Percentiles rank a stretch among this genome's conserved stretches.
Conservation (phyloP, 139 green algal species). For the Mychonastes homosphaera region DNA sequence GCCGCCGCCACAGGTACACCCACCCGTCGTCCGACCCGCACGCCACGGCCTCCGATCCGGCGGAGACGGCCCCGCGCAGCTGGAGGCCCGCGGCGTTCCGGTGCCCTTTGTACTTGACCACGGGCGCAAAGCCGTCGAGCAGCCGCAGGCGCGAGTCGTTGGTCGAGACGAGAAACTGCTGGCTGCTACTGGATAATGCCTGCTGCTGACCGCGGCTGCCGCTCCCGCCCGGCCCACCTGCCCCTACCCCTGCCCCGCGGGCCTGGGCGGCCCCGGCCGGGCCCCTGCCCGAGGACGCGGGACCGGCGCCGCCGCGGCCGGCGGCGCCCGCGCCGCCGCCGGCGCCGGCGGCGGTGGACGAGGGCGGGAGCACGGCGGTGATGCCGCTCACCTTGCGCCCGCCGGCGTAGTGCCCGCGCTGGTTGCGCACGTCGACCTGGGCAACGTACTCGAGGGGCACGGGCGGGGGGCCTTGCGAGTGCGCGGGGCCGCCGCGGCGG, state of each 20-base stretch:
- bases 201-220: too few relatives aligned
- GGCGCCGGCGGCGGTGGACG: constrained; percentile 11
- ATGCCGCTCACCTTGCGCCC: constrained; percentile 77
- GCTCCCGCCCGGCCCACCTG: too few relatives aligned
- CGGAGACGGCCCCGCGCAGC: constrained; percentile 34
- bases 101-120: constrained; percentile 85
- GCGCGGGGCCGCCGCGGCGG: constrained; percentile 55
- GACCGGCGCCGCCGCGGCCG: too few relatives aligned
- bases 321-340: neutral
- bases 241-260: too few relatives aligned
- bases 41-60: constrained; percentile 33
- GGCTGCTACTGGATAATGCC: too few relatives aligned
- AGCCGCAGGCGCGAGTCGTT: constrained; percentile 70
- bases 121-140: constrained; percentile 25
- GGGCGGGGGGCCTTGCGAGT: constrained; percentile 14
- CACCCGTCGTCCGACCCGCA: constrained; percentile 69
- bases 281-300: too few relatives aligned
- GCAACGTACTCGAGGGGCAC: constrained; percentile 80
- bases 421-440: constrained; percentile 47
- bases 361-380: constrained; percentile 41
- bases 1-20: constrained; percentile 57
- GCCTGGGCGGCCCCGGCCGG: too few relatives aligned
- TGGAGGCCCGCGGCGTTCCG: constrained; percentile 63
- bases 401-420: constrained; percentile 15
- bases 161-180: constrained; percentile 70